A percentile compares a stretch with the other conserved stretches of the same genome.
Conservation (phyloP, 352 stramenopile species). For the Aphanomyces cochlioides region DNA sequence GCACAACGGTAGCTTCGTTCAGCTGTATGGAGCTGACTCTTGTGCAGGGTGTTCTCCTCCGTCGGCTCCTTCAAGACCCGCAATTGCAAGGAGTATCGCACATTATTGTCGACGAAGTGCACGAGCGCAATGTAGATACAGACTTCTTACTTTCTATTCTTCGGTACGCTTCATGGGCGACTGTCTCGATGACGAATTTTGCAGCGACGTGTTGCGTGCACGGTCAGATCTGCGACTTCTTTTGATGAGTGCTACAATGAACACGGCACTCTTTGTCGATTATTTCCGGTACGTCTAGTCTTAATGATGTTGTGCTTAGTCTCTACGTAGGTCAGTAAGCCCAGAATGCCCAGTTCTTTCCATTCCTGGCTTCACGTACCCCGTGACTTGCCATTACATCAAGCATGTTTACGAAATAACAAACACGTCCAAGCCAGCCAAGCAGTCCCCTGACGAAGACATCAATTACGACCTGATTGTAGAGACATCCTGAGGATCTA, state of each 20-base stretch:
- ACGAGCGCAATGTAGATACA: constrained; percentile 96
- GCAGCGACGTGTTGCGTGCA: constrained; percentile 54
- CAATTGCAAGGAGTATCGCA: constrained; percentile 89
- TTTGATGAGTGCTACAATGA: constrained; percentile 97
- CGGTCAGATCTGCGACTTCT: constrained; percentile 86
- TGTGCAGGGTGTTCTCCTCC: constrained; percentile 86
- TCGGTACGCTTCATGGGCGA: constrained; percentile 35
- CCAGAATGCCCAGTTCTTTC: constrained; percentile 61
- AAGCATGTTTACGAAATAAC: constrained; percentile 69
- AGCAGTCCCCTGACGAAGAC: constrained; percentile 36
- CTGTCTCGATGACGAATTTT: background rate
- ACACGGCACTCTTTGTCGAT: constrained; percentile 81
- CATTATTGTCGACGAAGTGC: constrained; percentile 99
- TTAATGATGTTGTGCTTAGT: constrained; percentile 6
- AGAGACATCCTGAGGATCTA: constrained; percentile 48
- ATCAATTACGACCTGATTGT: constrained; percentile 94
- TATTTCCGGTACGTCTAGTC: constrained; percentile 68
- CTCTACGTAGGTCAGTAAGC: background rate
- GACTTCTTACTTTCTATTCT: constrained; percentile 95
- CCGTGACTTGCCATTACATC: constrained; percentile 71
- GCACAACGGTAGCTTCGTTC: constrained; percentile 71
- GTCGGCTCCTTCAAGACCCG: constrained; percentile 88
- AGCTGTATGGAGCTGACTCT: background rate
- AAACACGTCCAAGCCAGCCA: constrained; percentile 40
- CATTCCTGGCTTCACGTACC: constrained; percentile 83